These are phyloP conservation scores for Xylaria sp. DNA, from an alignment of 2,329 filamentous ascomycete species.

Conservation along the genomic window DNA sequence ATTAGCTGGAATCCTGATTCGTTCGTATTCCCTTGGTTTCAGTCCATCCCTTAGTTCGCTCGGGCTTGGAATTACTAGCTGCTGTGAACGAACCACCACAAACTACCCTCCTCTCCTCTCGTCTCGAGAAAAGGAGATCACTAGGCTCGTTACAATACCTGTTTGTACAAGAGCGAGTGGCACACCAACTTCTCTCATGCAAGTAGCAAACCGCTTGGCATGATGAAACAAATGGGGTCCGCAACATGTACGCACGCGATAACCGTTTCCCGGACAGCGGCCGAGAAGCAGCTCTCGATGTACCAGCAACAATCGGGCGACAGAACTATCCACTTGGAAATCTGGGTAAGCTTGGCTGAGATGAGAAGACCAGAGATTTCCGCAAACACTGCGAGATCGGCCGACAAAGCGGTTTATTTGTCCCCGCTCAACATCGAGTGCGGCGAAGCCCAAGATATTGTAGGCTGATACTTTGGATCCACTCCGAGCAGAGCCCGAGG, in stretches of 20 bases:
- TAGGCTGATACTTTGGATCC: neutral
- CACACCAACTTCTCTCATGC: neutral
- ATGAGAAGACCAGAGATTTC: neutral
- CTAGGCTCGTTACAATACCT: neutral
- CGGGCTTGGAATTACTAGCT: neutral
- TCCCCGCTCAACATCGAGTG: neutral
- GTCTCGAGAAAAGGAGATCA: neutral
- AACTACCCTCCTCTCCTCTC: neutral
- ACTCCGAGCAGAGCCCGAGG: neutral
- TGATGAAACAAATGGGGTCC: neutral
- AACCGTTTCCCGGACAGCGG: neutral
- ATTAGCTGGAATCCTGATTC: neutral
- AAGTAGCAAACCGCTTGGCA: neutral
- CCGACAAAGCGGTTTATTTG: too few relatives aligned
- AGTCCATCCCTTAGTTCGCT: neutral
- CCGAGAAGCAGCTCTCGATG: conserved; percentile 5
- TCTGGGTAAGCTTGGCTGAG: neutral
- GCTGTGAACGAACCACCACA: neutral
- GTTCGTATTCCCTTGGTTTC: neutral
- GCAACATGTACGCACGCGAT: neutral
- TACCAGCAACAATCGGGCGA: neutral
- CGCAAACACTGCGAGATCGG: neutral
- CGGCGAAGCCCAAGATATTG: neutral
- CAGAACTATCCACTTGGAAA: neutral
- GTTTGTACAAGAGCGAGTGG: neutral